Evolutionary conservation across 345 rosid species (phyloP).

Genomic region (Erodium maritimum): DNA sequence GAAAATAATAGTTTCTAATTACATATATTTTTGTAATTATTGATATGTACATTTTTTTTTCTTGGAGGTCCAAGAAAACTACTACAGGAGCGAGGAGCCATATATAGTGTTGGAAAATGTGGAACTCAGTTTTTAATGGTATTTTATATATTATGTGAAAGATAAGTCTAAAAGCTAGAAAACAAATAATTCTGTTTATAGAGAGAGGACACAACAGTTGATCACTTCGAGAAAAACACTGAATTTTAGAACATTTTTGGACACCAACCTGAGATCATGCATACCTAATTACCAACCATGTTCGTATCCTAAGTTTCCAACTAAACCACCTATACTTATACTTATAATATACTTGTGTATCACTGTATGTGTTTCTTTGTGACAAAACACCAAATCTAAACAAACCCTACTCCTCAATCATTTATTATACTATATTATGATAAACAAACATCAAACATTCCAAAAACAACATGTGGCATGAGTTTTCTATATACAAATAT

Average conservation of each 20-base stretch:
- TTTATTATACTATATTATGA: conserved; percentile 13
- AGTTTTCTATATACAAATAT: too few species aligned
- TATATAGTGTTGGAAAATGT: conserved; percentile 25
- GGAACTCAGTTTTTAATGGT: too few species aligned
- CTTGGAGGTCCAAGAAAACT: conserved; percentile 15
- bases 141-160: neutral
- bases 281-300: too few species aligned
- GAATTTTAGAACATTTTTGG: conserved; percentile 39
- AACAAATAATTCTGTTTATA: conserved; percentile 18
- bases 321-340: too few species aligned
- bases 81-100: neutral
- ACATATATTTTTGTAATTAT: too few species aligned
- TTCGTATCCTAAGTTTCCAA: conserved; percentile 3
- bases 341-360: neutral
- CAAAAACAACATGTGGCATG: neutral
- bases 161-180: conserved; percentile 9
- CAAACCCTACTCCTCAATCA: neutral
- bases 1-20: too few species aligned
- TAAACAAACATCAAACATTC: conserved; percentile 1
- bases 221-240: conserved; percentile 52
- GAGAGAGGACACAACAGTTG: conserved; percentile 18
- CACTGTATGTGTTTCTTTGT: conserved; percentile 3
- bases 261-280: conserved; percentile 8
- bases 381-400: conserved; percentile 15
- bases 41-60: too few species aligned